Conservation (phyloP, 2,329 filamentous ascomycete species). For the Sclerotinia nivalis region DNA sequence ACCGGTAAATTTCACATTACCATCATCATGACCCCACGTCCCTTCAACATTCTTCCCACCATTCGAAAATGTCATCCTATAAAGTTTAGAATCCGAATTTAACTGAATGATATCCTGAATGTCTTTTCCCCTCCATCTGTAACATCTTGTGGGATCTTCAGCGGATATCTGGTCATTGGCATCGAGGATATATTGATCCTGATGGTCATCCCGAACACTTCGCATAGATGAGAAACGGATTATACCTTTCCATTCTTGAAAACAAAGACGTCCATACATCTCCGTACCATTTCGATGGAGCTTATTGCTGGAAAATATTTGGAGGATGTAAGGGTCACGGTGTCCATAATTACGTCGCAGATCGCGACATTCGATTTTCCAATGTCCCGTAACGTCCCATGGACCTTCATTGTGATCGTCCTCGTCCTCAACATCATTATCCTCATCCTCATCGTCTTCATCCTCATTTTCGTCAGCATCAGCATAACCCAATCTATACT, state of each 20-base stretch:
- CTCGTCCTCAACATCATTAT: not conserved
- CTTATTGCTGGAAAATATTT: not conserved
- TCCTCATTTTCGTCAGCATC: not conserved
- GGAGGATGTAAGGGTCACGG: not conserved
- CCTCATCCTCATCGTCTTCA: not conserved
- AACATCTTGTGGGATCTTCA: not conserved
- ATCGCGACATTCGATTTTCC: not conserved
- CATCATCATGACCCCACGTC: not conserved
- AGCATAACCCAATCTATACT: not conserved
- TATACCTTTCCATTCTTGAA: not conserved
- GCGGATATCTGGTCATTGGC: not conserved
- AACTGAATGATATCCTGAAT: not conserved
- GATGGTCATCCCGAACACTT: not conserved
- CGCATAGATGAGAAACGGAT: not conserved
- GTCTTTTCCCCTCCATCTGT: constrained; percentile 15
- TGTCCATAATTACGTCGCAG: not conserved
- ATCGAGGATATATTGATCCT: not conserved
- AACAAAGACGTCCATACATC: not conserved
- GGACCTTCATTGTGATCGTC: not conserved
- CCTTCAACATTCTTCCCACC: not conserved
- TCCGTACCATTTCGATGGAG: not conserved
- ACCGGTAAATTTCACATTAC: not conserved
- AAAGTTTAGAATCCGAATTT: not conserved
- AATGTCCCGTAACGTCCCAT: not conserved
- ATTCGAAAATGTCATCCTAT: not conserved